Base-by-base conservation (phyloP, 345 rosid genomes). In the Corchorus capsularis region DNA sequence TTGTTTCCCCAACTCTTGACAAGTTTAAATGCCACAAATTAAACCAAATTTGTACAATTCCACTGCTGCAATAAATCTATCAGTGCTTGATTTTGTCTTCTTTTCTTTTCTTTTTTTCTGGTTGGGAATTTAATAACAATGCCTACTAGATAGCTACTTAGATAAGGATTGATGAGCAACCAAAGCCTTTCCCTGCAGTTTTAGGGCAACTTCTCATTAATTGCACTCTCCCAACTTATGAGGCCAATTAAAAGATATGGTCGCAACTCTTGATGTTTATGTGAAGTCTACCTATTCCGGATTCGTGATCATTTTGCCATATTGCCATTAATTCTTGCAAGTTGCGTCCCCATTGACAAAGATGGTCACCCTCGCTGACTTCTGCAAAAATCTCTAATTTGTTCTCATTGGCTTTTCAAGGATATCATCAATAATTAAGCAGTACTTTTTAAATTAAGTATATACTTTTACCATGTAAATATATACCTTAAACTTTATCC, bases 21-120 rank as follows among this genome's bases (percentile, higher is more conserved):
- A 4, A 66, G n/a, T 20, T 65, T 65, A 46, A 49, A 50, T 69
- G 59, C 6, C 8, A 8, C 41, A 37, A 37, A 39, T 47, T 47
- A 13, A 32, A 57, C 85, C 0, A 85, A 3, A 62, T 82, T 3
- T 85, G 88, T 66, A 79, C 84, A 22, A 49, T 19, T 8, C 57
- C 41, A 27, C 14, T 7, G 57, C 72, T 49, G 8, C 57, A 13
- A 14, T 0, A 43, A n/a, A n/a, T 64, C 22, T 46, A 46, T 10
- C 5, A 27, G 27, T 27, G 27, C 27, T 27, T 27, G 27, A 27
- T 27, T 27, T 27, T 7, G 2, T 6, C 1, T 8, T 1, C 22
- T 22, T 15, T 49, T 52, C 34, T 43, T 8, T 45, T 15, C 34
- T 9, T 3, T 8, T 8, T 60, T 60, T 60, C 63, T 69, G 5